Evolutionary conservation across 257 asterid species (phyloP).

Genomic region (Solanum corneliomulleri): DNA sequence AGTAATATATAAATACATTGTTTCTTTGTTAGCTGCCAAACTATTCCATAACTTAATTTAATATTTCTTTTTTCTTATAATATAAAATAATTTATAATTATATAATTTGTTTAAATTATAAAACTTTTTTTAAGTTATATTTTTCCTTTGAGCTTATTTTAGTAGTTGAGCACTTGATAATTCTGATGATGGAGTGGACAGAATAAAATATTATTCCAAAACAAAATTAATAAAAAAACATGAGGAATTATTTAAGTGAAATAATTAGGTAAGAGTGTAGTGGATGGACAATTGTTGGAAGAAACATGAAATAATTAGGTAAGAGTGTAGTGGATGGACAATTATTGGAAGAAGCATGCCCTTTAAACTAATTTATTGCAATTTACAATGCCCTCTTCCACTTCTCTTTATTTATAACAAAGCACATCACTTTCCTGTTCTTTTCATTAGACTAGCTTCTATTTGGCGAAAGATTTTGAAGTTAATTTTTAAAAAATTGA

Average conservation of each 20-base stretch:
- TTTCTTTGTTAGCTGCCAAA: not conserved
- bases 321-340: not conserved
- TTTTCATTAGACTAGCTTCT: not conserved
- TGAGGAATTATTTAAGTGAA: not conserved
- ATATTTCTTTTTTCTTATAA: no score
- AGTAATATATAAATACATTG: no score
- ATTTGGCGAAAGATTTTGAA: no score
- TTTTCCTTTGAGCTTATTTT: not conserved
- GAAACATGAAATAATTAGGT: not conserved
- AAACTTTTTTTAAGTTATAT: no score
- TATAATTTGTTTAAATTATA: no score
- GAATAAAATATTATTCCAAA: not conserved
- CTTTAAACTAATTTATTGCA: no score
- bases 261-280: not conserved
- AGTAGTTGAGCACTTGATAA: not conserved
- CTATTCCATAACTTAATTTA: not conserved
- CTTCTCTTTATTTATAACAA: no score
- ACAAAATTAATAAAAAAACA: not conserved
- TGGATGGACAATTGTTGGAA: not conserved
- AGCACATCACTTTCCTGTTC: not conserved
- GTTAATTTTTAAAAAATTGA: not conserved
- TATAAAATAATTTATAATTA: no score
- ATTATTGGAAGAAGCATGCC: not conserved
- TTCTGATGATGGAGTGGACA: not conserved
- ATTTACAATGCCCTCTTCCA: no score